Evolutionary conservation across 2,329 filamentous ascomycete species (phyloP).

Genomic region (Aspergillus viridinutans): DNA sequence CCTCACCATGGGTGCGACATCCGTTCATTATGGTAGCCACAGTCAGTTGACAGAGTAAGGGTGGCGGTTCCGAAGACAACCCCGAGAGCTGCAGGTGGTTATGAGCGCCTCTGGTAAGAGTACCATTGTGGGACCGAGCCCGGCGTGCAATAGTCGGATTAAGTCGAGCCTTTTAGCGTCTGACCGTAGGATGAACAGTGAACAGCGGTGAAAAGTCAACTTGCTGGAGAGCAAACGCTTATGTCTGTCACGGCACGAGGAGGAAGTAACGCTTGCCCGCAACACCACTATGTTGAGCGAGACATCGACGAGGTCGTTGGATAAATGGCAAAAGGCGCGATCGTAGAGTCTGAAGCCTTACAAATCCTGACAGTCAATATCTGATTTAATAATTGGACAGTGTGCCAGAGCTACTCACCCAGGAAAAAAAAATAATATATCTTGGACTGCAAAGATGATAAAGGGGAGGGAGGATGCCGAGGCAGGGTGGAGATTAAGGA

Average conservation of each 20-base stretch:
- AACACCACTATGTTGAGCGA: neutral
- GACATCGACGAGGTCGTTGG: neutral
- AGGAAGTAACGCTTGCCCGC: neutral
- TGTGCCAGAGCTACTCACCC: neutral
- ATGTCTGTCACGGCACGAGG: neutral
- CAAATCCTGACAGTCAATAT: neutral
- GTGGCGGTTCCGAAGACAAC: constrained; percentile 14
- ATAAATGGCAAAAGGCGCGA: neutral
- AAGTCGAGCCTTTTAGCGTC: neutral
- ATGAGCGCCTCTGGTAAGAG: constrained; percentile 20
- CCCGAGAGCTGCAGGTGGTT: constrained; percentile 25
- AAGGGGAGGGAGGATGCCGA: neutral
- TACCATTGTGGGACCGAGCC: constrained; percentile 32
- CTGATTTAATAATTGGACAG: neutral
- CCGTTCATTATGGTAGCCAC: constrained; percentile 21
- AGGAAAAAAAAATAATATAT: neutral
- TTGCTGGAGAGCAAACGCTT: neutral
- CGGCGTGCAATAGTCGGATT: neutral
- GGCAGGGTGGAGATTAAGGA: neutral
- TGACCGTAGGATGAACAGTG: neutral
- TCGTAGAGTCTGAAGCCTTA: neutral
- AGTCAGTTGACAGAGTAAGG: constrained; percentile 5
- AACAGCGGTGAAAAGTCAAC: neutral
- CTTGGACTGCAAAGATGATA: neutral
- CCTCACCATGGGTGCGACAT: constrained; percentile 1